Percentiles rank a stretch among this genome's conserved stretches.
Evolutionary conservation across 202 grass and related monocot genomes (phyloP).

Genomic region (Schoenoplectus tabernaemontani): DNA sequence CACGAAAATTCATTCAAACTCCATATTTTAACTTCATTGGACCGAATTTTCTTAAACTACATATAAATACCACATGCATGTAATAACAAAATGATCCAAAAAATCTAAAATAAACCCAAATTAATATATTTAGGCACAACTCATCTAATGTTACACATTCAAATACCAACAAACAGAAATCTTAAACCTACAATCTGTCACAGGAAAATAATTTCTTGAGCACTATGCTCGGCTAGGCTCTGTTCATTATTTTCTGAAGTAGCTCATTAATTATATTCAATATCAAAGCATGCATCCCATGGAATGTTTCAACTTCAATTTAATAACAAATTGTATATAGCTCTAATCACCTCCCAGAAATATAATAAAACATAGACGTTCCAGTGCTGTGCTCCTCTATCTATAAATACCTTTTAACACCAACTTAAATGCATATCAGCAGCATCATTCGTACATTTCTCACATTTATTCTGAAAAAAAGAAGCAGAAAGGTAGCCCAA

Average conservation of each 20-base stretch:
- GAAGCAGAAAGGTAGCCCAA: not conserved
- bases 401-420: not conserved
- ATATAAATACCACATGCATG: not conserved
- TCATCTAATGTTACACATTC: not conserved
- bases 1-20: not conserved
- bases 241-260: not conserved
- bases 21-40: not conserved
- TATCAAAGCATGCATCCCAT: not conserved
- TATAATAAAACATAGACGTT: not conserved
- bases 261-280: not conserved
- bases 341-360: not conserved
- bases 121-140: not conserved
- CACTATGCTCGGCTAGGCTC: too few species aligned
- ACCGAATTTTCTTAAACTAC: not conserved
- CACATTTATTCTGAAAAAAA: not conserved
- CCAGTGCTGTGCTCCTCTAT: not conserved
- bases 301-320: not conserved
- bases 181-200: not conserved
- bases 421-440: not conserved
- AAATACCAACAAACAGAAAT: not conserved
- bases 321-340: not conserved
- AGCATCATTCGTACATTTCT: not conserved
- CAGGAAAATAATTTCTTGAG: not conserved
- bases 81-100: not conserved
- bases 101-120: not conserved